A percentile compares a stretch with the other conserved stretches of the same genome.
These are phyloP conservation scores for Psidium guajava DNA, from an alignment of 345 rosid species.

Conservation along the genomic window DNA sequence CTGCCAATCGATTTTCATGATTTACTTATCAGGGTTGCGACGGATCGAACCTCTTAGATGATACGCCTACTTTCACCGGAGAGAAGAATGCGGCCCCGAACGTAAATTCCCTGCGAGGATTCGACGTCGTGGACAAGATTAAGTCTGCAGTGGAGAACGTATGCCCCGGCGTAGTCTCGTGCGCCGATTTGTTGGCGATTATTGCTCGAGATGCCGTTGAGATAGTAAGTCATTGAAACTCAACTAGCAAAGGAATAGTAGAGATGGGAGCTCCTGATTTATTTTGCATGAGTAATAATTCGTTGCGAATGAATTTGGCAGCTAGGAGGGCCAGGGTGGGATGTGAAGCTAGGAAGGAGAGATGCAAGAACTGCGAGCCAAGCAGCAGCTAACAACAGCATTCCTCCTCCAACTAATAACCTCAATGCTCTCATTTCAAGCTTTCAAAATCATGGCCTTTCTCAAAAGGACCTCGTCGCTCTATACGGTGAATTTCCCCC, in stretches of 20 bases:
- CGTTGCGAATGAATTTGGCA: slow-evolving; percentile 1
- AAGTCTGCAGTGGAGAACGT: slow-evolving; percentile 31
- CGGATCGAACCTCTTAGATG: slow-evolving; percentile 38
- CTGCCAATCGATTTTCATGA: background rate
- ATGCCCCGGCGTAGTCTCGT: slow-evolving; percentile 43
- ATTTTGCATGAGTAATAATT: background rate
- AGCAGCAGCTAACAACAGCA: slow-evolving; percentile 61
- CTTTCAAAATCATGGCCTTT: slow-evolving; percentile 58
- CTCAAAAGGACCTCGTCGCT: slow-evolving; percentile 70
- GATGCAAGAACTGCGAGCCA: slow-evolving; percentile 74
- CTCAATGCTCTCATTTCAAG: slow-evolving; percentile 45
- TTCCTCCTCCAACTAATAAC: slow-evolving; percentile 60
- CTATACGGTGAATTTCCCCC: slow-evolving; percentile 42
- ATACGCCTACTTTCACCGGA: slow-evolving; percentile 29
- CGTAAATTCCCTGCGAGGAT: slow-evolving; percentile 31
- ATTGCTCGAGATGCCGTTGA: slow-evolving; percentile 40
- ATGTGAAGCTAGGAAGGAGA: slow-evolving; percentile 84
- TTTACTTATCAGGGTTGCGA: slow-evolving; percentile 37
- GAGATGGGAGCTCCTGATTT: background rate
- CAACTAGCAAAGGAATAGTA: background rate
- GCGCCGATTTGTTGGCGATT: slow-evolving; percentile 45
- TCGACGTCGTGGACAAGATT: slow-evolving; percentile 28
- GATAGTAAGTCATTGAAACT: slow-evolving; percentile 4
- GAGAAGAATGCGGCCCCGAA: slow-evolving; percentile 45
- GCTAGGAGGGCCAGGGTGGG: slow-evolving; percentile 83